phyloP scores from a whole-genome alignment of 176 grass and related monocot species.

The Triticum aestivum region DNA sequence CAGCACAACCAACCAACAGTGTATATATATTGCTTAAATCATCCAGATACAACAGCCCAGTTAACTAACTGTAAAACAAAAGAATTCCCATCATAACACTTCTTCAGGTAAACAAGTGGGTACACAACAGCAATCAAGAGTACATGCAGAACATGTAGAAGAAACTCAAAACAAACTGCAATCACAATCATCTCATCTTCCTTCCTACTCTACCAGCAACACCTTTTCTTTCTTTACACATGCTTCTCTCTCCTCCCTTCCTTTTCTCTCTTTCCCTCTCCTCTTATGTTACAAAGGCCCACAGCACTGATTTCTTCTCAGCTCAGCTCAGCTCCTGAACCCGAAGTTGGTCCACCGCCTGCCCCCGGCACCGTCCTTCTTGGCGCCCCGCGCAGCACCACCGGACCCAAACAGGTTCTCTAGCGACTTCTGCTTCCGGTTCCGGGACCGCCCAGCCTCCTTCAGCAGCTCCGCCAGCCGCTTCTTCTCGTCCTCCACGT shows the following conservation, averaged over 20 bases:
- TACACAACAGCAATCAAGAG: background rate
- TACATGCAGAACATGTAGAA: constrained; percentile 36
- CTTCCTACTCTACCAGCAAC: constrained; percentile 46
- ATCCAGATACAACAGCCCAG: constrained; percentile 24
- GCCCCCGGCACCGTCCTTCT: constrained; percentile 64
- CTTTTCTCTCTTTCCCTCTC: background rate
- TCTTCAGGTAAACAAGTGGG: background rate
- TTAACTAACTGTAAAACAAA: background rate
- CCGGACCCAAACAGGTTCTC: constrained; percentile 68
- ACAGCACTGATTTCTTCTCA: background rate
- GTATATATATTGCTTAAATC: background rate
- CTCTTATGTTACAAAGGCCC: constrained; percentile 57
- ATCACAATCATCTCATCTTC: constrained; percentile 41
- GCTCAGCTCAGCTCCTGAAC: constrained; percentile 60
- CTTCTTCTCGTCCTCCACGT: constrained; percentile 94
- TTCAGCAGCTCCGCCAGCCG: constrained; percentile 78
- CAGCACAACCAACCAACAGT: constrained; percentile 30
- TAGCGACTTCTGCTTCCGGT: constrained; percentile 85
- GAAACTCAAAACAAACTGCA: constrained; percentile 26
- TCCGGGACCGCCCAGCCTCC: constrained; percentile 70
- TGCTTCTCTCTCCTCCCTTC: background rate
- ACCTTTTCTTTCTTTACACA: constrained; percentile 55
- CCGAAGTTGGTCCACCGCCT: constrained; percentile 93
- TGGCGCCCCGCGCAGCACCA: constrained; percentile 25
- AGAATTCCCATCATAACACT: background rate